These are phyloP conservation scores for Citrullus colocynthis DNA, from an alignment of 306 rosid species.

Conservation along the genomic window DNA sequence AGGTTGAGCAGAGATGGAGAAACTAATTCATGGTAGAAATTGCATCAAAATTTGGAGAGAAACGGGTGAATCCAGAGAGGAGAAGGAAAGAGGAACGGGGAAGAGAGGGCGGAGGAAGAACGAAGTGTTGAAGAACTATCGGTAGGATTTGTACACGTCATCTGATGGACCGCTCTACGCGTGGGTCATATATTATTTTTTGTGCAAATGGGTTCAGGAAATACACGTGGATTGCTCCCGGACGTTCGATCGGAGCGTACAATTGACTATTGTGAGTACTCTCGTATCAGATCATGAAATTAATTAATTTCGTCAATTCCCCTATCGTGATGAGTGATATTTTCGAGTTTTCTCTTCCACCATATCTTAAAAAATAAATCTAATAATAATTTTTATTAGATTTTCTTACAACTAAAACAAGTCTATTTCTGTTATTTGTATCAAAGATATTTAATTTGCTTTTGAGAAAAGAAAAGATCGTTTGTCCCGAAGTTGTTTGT, in stretches of 20 bases:
- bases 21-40: conserved; percentile 4
- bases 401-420: too few relatives aligned
- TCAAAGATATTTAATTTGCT: too few relatives aligned
- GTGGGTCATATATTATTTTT: background rate
- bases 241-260: background rate
- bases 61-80: background rate
- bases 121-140: background rate
- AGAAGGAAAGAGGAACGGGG: background rate
- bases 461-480: too few relatives aligned
- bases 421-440: too few relatives aligned
- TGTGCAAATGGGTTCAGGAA: background rate
- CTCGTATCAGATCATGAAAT: background rate
- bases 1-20: background rate
- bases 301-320: background rate
- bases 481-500: too few relatives aligned
- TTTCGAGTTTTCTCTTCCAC: background rate
- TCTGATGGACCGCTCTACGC: background rate
- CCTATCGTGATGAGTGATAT: background rate
- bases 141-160: conserved; percentile 1
- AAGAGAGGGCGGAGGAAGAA: background rate
- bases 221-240: background rate
- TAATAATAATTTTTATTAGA: too few relatives aligned
- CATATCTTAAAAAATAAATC: too few relatives aligned
- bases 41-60: background rate
- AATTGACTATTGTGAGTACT: background rate